Evolutionary conservation across 768 basidiomycete species (phyloP).

Genomic region (Hysterangium stoloniferum): DNA sequence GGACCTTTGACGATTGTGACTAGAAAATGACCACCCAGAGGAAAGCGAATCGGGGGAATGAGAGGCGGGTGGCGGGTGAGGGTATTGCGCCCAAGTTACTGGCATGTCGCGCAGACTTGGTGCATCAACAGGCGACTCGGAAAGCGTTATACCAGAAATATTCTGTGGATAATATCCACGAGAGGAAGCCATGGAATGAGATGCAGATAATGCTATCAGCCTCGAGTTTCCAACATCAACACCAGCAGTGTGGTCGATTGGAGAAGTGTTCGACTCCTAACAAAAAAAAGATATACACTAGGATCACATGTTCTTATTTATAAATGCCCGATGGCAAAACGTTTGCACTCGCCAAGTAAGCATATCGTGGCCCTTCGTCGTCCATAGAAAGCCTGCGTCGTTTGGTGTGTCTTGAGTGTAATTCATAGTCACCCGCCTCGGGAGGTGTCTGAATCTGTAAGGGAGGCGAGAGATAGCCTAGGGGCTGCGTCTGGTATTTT

Average conservation of each 20-base stretch:
- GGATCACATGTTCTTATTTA: conserved; percentile 8
- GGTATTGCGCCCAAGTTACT: neutral
- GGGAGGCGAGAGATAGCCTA: neutral
- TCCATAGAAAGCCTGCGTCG: neutral
- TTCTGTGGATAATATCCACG: neutral
- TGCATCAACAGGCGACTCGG: neutral
- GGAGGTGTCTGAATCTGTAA: neutral
- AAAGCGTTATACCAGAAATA: no score
- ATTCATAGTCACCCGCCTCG: neutral
- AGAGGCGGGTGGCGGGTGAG: neutral
- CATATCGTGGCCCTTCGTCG: neutral
- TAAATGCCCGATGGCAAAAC: neutral
- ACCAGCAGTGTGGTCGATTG: neutral
- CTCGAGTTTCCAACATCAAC: neutral
- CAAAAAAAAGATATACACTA: conserved; percentile 9
- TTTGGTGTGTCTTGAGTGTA: neutral
- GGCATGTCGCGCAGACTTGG: neutral
- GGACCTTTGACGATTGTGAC: conserved; percentile 3
- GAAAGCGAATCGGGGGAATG: neutral
- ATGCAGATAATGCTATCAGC: no score
- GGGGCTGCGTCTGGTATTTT: conserved; percentile 7
- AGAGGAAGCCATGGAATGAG: neutral
- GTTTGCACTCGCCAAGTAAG: conserved; percentile 11
- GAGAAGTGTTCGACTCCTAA: neutral
- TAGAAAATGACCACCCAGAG: conserved; percentile 2